Conservation (phyloP, 352 stramenopile species). For the Phytophthora kernoviae region DNA sequence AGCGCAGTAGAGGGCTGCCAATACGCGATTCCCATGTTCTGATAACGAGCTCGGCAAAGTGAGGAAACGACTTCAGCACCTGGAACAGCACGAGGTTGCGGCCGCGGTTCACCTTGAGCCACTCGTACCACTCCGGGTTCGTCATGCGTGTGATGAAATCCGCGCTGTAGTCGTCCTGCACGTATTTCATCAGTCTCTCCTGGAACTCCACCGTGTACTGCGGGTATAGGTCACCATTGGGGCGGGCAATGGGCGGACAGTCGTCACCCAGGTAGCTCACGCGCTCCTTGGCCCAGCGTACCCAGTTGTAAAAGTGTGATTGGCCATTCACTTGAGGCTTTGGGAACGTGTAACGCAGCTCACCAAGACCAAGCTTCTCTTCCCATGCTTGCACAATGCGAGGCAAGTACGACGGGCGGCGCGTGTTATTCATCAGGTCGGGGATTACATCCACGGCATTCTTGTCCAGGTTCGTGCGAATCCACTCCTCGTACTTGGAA, state of each 20-base stretch:
- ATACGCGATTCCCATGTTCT: conserved; percentile 66
- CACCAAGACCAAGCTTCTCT: conserved; percentile 46
- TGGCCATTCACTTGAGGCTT: conserved; percentile 59
- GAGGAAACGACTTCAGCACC: conserved; percentile 57
- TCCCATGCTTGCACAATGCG: conserved; percentile 67
- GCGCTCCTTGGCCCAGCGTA: conserved; percentile 82
- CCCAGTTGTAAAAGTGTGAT: conserved; percentile 76
- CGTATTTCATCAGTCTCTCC: conserved; percentile 50
- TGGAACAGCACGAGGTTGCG: conserved; percentile 68
- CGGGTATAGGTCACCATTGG: conserved; percentile 58
- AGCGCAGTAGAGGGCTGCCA: conserved; percentile 33
- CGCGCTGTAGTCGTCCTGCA: conserved; percentile 69
- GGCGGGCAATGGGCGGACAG: conserved; percentile 50
- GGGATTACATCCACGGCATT: conserved; percentile 50
- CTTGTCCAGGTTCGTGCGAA: conserved; percentile 69
- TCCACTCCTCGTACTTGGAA: conserved; percentile 59
- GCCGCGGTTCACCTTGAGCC: conserved; percentile 63
- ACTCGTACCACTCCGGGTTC: conserved; percentile 72
- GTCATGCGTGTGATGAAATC: conserved; percentile 52
- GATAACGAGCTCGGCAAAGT: conserved; percentile 66
- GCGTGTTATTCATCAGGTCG: conserved; percentile 28
- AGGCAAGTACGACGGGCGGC: conserved; percentile 58
- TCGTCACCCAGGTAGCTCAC: conserved; percentile 59
- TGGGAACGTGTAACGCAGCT: conserved; percentile 71
- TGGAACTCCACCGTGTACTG: conserved; percentile 80